These are phyloP conservation scores for Austroboletus sp. DNA, from an alignment of 1,284 basidiomycete genomes.

Conservation along the genomic window DNA sequence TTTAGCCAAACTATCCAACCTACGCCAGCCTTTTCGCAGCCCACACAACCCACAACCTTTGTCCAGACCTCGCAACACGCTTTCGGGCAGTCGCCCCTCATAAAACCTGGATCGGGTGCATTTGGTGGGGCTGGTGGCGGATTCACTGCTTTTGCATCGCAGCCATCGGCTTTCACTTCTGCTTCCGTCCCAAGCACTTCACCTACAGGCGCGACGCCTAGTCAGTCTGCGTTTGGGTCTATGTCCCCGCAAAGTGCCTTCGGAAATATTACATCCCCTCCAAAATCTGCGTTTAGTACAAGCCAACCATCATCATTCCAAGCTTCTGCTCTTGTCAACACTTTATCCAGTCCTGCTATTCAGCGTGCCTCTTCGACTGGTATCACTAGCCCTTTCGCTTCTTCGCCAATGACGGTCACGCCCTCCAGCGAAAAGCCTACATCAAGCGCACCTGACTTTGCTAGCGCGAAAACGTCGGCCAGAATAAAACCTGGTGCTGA, in stretches of 20 bases:
- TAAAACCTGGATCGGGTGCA: conserved; percentile 28
- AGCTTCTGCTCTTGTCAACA: conserved; percentile 6
- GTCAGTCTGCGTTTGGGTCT: conserved; percentile 30
- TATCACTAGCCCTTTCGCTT: conserved; percentile 23
- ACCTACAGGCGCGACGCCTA: conserved; percentile 13
- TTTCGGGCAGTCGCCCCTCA: conserved; percentile 33
- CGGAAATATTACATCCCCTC: conserved; percentile 18
- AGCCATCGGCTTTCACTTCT: conserved; percentile 26
- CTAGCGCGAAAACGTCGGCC: conserved; percentile 35
- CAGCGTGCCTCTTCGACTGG: conserved; percentile 18
- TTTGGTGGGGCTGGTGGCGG: conserved; percentile 30
- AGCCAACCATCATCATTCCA: conserved; percentile 18
- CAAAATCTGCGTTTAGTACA: conserved; percentile 29
- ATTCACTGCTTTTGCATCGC: conserved; percentile 36
- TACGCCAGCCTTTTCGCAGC: conserved; percentile 40
- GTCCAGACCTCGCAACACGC: conserved; percentile 35
- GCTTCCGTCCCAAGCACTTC: conserved; percentile 12
- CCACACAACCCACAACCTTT: conserved; percentile 31
- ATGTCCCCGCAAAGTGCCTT: conserved; percentile 26
- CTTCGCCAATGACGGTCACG: conserved; percentile 22
- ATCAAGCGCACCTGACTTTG: conserved; percentile 42
- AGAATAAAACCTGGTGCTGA: conserved; percentile 40
- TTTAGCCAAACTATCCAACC: conserved; percentile 27
- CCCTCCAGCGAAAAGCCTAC: conserved; percentile 22
- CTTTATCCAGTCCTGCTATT: conserved; percentile 14